Percentiles rank a stretch among this genome's conserved stretches.
phyloP scores from a whole-genome alignment of 73 alveolate genomes.

The Breviolum minutum region DNA sequence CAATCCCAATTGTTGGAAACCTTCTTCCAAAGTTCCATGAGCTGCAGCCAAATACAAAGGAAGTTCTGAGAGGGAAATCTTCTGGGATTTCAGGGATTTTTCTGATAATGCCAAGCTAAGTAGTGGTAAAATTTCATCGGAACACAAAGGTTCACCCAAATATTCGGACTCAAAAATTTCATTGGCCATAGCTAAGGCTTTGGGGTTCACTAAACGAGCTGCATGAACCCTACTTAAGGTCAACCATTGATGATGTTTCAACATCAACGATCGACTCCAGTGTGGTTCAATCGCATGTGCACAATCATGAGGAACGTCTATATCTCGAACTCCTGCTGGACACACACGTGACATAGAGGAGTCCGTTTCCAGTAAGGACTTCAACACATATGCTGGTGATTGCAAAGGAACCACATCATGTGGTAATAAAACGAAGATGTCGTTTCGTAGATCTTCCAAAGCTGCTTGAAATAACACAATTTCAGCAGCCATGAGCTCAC shows the following conservation, averaged over 20 bases:
- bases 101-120: slow-evolving; percentile 16
- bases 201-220: not conserved
- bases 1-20: too few species aligned
- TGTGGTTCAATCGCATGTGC: slow-evolving; percentile 90
- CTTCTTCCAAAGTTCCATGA: too few species aligned
- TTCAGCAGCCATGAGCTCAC: too few species aligned
- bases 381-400: too few species aligned
- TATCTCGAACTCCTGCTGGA: slow-evolving; percentile 82
- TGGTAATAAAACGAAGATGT: too few species aligned
- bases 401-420: too few species aligned
- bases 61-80: too few species aligned
- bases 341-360: slow-evolving; percentile 44
- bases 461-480: too few species aligned
- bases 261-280: slow-evolving; percentile 66
- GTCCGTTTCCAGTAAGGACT: not conserved
- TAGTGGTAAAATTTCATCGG: slow-evolving; percentile 64
- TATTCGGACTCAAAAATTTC: slow-evolving; percentile 41
- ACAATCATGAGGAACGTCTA: slow-evolving; percentile 76
- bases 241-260: slow-evolving; percentile 82
- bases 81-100: too few species aligned
- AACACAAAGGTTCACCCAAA: slow-evolving; percentile 82
- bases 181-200: slow-evolving; percentile 32
- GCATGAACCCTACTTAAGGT: slow-evolving; percentile 36
- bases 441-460: too few species aligned
- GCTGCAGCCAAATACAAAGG: too few species aligned